Base-by-base conservation (phyloP, 768 basidiomycete species). In the Kwoniella sp. region DNA sequence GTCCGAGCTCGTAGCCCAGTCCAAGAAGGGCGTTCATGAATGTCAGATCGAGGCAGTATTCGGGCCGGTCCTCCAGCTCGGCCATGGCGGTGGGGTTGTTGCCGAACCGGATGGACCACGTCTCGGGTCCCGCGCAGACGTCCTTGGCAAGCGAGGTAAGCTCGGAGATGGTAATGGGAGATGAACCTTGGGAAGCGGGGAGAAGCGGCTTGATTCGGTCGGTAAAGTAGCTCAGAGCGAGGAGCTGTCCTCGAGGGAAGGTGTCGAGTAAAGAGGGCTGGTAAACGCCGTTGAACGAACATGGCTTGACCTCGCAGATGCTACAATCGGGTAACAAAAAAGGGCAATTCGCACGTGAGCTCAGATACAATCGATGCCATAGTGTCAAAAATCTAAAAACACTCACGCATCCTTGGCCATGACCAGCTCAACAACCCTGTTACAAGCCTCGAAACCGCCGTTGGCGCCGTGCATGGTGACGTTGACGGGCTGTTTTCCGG, bases 201-300 rank as follows among this genome's bases (percentile, higher is more conserved):
- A 93, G 82, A 65, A 99, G 86, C 0, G 93, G 95, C 28, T 84
- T 82, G 63, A 95, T 85, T 38, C 96, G 90, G 84, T 98, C 96
- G 83, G 93, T 96, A 83, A 98, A 99, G 85, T 98, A 99, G 25
- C 93, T 96, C 1, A 99, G 85, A n/a, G 95, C 86, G 28, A 95
- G 86, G 67, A 95, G 85, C 74, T 88, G 88, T 64, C 95, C 95
- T 11, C 84, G 82, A 1, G 89, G 86, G 86, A 97, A 97, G 11
- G 91, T 88, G 67, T 95, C 90, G 63, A 90, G 83, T 26, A 98
- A 84, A 15, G 90, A 90, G 1, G 96, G 96, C 79, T 99, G 96
- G 82, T 98, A 98, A 26, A 96, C 92, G 13, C 96, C 96, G 74
- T 92, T 88, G 83, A 99, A 99, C 4, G 95, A 91, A 79, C 96